Evolutionary conservation across 164 flowering plant genomes (phyloP).

Genomic region (Berberis vulgaris): DNA sequence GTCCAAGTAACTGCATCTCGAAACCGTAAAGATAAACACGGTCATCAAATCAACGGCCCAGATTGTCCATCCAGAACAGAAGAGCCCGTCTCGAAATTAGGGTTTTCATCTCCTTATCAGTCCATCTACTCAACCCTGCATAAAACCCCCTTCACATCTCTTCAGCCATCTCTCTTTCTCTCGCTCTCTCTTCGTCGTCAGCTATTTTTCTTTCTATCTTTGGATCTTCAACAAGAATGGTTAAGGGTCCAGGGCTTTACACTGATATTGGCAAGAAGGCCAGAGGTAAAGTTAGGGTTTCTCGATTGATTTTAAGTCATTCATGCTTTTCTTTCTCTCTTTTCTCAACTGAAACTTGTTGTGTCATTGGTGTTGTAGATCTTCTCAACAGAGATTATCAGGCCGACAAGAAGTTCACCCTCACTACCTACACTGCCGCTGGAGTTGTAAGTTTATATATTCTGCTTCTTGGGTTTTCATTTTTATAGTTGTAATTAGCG

Average conservation of each 20-base stretch:
- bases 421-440: constrained; percentile 51
- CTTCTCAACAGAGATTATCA: constrained; percentile 51
- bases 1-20: too few relatives aligned
- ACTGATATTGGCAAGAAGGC: constrained; percentile 34
- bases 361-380: constrained; percentile 10
- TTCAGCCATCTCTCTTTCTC: too few relatives aligned
- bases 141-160: too few relatives aligned
- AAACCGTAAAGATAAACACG: too few relatives aligned
- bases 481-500: too few relatives aligned
- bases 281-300: constrained; percentile 19
- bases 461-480: not conserved
- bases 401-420: constrained; percentile 49
- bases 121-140: too few relatives aligned
- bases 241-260: constrained; percentile 27
- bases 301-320: not conserved
- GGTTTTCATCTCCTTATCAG: too few relatives aligned
- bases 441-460: constrained; percentile 46
- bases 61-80: too few relatives aligned
- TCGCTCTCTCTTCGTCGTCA: too few relatives aligned
- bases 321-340: not conserved
- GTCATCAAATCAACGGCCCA: too few relatives aligned
- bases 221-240: constrained; percentile 11
- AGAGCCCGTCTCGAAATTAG: too few relatives aligned
- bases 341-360: not conserved
- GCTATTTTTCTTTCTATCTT: not conserved